phyloP scores from a whole-genome alignment of 345 rosid species.

The Cardamine occulta region DNA sequence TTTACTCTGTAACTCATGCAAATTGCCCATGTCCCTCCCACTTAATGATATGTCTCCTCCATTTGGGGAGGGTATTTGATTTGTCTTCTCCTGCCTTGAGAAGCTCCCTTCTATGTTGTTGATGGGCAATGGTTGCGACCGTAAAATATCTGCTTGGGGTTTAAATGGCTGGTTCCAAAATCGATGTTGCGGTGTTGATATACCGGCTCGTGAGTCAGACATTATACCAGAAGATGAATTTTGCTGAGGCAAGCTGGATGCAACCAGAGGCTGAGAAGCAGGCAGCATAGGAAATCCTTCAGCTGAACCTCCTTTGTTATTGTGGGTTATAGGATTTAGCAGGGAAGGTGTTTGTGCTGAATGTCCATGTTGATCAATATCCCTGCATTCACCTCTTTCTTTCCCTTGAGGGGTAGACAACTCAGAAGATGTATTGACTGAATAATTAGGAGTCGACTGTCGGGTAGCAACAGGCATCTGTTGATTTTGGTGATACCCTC shows the following conservation, averaged over 20 bases:
- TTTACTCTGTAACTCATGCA: constrained; percentile 41
- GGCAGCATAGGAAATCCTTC: constrained; percentile 55
- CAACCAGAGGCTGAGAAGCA: constrained; percentile 47
- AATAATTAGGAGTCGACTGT: constrained; percentile 42
- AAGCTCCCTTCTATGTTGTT: constrained; percentile 49
- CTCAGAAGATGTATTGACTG: constrained; percentile 46
- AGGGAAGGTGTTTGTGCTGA: constrained; percentile 48
- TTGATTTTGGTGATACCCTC: constrained; percentile 52
- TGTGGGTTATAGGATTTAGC: constrained; percentile 41
- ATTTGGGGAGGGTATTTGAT: constrained; percentile 45
- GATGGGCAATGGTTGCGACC: constrained; percentile 46
- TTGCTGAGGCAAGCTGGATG: constrained; percentile 51
- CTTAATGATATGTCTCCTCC: constrained; percentile 48
- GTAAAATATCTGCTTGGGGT: constrained; percentile 43
- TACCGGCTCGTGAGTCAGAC: constrained; percentile 49
- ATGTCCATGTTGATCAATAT: constrained; percentile 54
- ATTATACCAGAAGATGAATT: constrained; percentile 45
- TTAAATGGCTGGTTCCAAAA: constrained; percentile 50
- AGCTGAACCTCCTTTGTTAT: constrained; percentile 41
- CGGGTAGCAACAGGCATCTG: constrained; percentile 47
- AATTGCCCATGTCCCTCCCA: constrained; percentile 40
- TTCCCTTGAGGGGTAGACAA: constrained; percentile 48
- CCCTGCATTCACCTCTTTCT: constrained; percentile 49
- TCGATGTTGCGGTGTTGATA: constrained; percentile 49
- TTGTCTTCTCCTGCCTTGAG: constrained; percentile 47